Conservation (phyloP, 345 rosid genomes). For the Citrus mangshanensis region DNA sequence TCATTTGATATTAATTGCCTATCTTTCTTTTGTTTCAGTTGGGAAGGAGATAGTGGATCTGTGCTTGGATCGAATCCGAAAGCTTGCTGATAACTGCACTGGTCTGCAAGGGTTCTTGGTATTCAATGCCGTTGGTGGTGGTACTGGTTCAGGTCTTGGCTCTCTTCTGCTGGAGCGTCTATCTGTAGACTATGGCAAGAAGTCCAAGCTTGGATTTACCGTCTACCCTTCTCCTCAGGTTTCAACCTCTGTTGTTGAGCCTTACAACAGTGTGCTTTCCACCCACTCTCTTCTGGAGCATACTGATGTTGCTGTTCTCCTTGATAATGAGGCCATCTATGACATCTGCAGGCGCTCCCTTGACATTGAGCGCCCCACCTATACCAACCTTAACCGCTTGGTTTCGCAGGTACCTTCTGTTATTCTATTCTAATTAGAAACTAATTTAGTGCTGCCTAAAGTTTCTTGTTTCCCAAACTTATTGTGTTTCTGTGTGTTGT, state of each 20-base stretch:
- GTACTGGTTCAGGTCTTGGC: slow-evolving; percentile 38
- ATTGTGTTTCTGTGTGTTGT: not conserved
- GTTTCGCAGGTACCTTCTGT: slow-evolving; percentile 36
- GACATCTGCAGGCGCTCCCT: slow-evolving; percentile 47
- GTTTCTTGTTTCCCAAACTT: not conserved
- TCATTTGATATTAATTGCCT: not conserved
- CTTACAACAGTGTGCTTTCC: slow-evolving; percentile 48
- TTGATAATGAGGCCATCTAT: slow-evolving; percentile 43
- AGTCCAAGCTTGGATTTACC: slow-evolving; percentile 35
- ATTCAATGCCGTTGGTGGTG: slow-evolving; percentile 39
- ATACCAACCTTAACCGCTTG: slow-evolving; percentile 45
- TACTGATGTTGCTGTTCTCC: slow-evolving; percentile 39
- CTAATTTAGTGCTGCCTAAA: not conserved
- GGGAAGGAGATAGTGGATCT: slow-evolving; percentile 40
- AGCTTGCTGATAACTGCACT: slow-evolving; percentile 39
- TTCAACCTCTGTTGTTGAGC: slow-evolving; percentile 49
- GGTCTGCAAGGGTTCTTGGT: slow-evolving; percentile 38
- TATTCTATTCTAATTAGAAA: not conserved
- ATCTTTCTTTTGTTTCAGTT: slow-evolving; percentile 10
- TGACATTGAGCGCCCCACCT: slow-evolving; percentile 46
- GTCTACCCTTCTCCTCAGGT: slow-evolving; percentile 46
- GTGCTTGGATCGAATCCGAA: slow-evolving; percentile 36
- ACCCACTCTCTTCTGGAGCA: slow-evolving; percentile 47
- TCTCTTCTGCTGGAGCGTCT: slow-evolving; percentile 36
- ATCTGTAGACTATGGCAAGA: slow-evolving; percentile 37